phyloP scores from a whole-genome alignment of 768 basidiomycete species.

The Mycena polygramma region DNA sequence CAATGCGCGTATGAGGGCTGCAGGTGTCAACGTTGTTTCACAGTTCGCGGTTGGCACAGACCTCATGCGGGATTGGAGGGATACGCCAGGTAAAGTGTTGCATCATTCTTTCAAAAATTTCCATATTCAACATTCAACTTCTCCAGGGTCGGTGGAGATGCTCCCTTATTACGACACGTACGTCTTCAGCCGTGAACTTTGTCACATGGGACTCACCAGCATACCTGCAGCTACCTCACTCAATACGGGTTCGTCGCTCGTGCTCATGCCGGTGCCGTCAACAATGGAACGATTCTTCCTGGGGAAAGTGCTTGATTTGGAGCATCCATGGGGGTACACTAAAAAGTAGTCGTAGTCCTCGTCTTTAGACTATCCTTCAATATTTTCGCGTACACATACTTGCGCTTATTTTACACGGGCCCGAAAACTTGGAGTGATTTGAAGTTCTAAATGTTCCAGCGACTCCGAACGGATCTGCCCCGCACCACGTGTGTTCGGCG shows the following conservation, averaged over 20 bases:
- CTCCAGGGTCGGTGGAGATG: conserved; percentile 48
- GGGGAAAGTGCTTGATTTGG: conserved; percentile 31
- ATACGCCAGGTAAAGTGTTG: conserved; percentile 51
- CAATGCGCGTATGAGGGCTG: conserved; percentile 62
- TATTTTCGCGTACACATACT: too few relatives aligned
- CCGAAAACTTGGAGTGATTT: too few relatives aligned
- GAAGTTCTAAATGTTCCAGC: too few relatives aligned
- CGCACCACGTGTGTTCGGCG: too few relatives aligned
- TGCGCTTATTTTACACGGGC: too few relatives aligned
- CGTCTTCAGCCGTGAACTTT: conserved; percentile 31
- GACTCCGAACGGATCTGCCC: too few relatives aligned
- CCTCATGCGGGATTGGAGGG: conserved; percentile 66
- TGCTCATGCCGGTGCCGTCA: conserved; percentile 47
- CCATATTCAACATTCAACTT: too few relatives aligned
- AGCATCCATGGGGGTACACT: too few relatives aligned
- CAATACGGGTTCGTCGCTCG: conserved; percentile 49
- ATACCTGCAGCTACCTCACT: conserved; percentile 44
- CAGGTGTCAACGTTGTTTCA: conserved; percentile 61
- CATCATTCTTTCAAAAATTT: neutral
- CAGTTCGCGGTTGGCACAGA: conserved; percentile 59
- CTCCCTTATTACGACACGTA: conserved; percentile 61
- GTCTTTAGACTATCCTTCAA: too few relatives aligned
- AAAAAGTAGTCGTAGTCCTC: too few relatives aligned
- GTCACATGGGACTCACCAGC: neutral
- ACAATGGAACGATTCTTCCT: conserved; percentile 42